phyloP scores from a whole-genome alignment of 1,284 basidiomycete species.

The Puccinia coronata region DNA sequence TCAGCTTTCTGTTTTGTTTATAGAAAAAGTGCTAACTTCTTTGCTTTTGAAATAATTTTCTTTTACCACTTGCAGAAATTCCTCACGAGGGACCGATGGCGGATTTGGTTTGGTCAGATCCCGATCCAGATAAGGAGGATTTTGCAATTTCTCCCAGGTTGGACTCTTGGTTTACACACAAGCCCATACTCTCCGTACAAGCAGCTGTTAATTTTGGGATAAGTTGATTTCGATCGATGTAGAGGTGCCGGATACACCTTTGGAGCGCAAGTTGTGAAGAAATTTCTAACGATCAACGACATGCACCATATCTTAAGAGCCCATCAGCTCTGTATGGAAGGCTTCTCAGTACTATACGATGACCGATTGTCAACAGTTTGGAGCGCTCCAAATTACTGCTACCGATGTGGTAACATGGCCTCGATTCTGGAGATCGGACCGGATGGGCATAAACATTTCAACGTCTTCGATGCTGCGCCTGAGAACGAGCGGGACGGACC shows the following conservation, averaged over 20 bases:
- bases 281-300: constrained; percentile 88
- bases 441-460: constrained; percentile 85
- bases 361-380: constrained; percentile 95
- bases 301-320: constrained; percentile 98
- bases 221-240: constrained; percentile 47
- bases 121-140: constrained; percentile 97
- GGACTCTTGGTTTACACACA: constrained; percentile 55
- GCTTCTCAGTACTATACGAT: constrained; percentile 90
- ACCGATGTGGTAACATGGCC: constrained; percentile 95
- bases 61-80: constrained; percentile 69
- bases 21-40: neutral
- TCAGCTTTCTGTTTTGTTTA: neutral
- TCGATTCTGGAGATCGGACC: constrained; percentile 95
- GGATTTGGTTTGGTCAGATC: constrained; percentile 99
- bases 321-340: constrained; percentile 99
- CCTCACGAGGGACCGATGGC: constrained; percentile 99
- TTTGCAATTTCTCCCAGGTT: constrained; percentile 97
- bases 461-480: constrained; percentile 96
- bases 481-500: constrained; percentile 75
- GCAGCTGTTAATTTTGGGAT: constrained; percentile 3
- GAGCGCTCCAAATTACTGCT: constrained; percentile 98
- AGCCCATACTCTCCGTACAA: constrained; percentile 49
- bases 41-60: neutral
- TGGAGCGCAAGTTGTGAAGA: constrained; percentile 96
- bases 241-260: constrained; percentile 99